Conservation (phyloP, 2,329 filamentous ascomycete genomes). For the Thyridium curvatum region DNA sequence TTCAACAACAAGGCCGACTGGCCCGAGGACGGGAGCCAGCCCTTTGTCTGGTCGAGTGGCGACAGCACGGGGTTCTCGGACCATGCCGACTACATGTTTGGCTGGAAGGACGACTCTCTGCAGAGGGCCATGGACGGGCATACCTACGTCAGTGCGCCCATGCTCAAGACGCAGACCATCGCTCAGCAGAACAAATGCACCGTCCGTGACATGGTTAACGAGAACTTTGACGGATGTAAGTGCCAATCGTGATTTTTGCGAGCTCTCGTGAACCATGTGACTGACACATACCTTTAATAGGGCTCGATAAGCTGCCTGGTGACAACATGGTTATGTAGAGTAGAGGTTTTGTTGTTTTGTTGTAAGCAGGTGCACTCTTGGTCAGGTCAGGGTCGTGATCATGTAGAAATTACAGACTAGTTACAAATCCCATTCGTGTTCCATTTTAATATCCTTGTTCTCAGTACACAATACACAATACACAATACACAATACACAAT, state of each 20-base stretch:
- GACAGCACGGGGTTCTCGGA: conserved; percentile 27
- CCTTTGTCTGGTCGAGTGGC: conserved; percentile 33
- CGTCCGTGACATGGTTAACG: conserved; percentile 16
- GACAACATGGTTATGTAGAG: no score
- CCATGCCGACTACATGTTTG: conserved; percentile 36
- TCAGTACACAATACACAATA: no score
- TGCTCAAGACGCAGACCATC: conserved; percentile 20
- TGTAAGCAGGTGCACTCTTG: no score
- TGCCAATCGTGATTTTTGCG: background rate
- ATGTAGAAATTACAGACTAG: no score
- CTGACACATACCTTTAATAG: no score
- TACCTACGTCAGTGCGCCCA: conserved; percentile 17
- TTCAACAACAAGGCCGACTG: conserved; percentile 29
- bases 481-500: no score
- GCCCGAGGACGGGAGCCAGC: conserved; percentile 28
- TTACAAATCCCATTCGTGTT: no score
- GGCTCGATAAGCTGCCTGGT: no score
- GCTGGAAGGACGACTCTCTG: conserved; percentile 33
- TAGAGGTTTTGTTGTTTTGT: no score
- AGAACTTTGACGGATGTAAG: conserved; percentile 21
- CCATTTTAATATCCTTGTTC: no score
- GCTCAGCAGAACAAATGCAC: conserved; percentile 19
- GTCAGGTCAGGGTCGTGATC: no score
- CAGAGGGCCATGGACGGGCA: conserved; percentile 31
- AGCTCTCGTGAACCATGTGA: no score